Evolutionary conservation across 2,329 filamentous ascomycete species (phyloP).

Genomic region (Diplodia mutila): DNA sequence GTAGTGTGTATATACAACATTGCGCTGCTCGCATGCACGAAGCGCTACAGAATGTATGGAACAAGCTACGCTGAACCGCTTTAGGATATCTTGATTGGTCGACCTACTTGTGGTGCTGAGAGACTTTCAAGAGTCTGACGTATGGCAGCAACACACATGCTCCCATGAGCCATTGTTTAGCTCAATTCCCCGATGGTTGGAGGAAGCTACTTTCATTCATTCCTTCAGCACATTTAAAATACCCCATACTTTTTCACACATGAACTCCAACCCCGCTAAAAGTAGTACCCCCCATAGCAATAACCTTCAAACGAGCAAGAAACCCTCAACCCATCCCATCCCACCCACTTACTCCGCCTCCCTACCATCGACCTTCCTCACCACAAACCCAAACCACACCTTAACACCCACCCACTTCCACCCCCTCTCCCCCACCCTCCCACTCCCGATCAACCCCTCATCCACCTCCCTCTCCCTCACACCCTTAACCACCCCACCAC

Average conservation of each 20-base stretch:
- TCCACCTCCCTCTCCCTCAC: slow-evolving; percentile 37
- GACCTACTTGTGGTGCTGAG: too few relatives aligned
- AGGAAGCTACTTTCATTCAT: not conserved
- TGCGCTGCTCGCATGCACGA: too few relatives aligned
- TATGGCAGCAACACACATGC: too few relatives aligned
- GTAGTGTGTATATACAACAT: too few relatives aligned
- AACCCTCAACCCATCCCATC: not conserved
- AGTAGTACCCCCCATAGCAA: not conserved
- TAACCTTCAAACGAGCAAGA: not conserved
- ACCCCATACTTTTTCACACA: not conserved
- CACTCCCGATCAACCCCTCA: slow-evolving; percentile 33
- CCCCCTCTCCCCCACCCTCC: slow-evolving; percentile 39
- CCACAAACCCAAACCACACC: slow-evolving; percentile 45
- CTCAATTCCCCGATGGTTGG: too few relatives aligned
- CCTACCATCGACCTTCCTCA: slow-evolving; percentile 31
- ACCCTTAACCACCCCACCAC: slow-evolving; percentile 10
- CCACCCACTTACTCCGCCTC: not conserved
- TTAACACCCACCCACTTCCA: slow-evolving; percentile 46
- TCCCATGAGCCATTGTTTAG: too few relatives aligned
- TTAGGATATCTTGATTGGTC: too few relatives aligned
- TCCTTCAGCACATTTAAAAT: not conserved
- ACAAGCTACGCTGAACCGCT: too few relatives aligned
- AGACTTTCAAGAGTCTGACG: too few relatives aligned
- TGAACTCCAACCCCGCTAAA: not conserved
- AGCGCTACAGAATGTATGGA: too few relatives aligned